Evolutionary conservation across 2,329 filamentous ascomycete species (phyloP), one percentile per base, ranked within the genome.

Genomic region (Penicillium polonicum): DNA sequence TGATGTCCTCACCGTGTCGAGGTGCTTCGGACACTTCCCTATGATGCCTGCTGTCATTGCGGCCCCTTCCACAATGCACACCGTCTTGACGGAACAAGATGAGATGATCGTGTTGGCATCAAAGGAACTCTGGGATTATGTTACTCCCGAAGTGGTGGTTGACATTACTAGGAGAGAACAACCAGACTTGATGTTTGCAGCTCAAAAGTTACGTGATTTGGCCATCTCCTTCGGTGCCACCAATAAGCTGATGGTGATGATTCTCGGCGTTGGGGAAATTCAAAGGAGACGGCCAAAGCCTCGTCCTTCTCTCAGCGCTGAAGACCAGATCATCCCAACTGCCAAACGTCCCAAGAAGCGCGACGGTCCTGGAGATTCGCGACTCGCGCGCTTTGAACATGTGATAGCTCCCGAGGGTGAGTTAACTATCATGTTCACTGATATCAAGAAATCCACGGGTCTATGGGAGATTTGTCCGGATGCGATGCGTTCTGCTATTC

Each of bases 171-270:
- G 92, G 60, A 89, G 89, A 25, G 93, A 96, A 74, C 87, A 92
- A 7, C 84, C 85, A 45, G 93, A 99, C 72, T 82, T 97, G 44
- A 99, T 99, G 94, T 85, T 91, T 54, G 94, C 93, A 17, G 89
- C 94, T 4, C 93, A 97, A 73, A 96, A 96, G 77, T 83, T 99
- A 33, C 87, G 94, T 58, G 94, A 99, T 77, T 81, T 97, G 54
- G 94, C 94, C 42, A 96, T 99, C 71, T 91, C 93, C 1, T 97
- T 97, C 72, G 94, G 94, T 52, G 91, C 93, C 13, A 92, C 88
- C 1, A 89, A 88, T 70, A 99, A 99, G 78, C 90, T 97, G 62
- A 97, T 97, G 92, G 91, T 99, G 44, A 97, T 97, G 93, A 91
- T 99, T 80, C 87, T 99, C 54, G 93, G 92, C 55, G 89, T 99